Conservation (phyloP, 208 protist genomes). For the Acanthamoeba divionensis region DNA sequence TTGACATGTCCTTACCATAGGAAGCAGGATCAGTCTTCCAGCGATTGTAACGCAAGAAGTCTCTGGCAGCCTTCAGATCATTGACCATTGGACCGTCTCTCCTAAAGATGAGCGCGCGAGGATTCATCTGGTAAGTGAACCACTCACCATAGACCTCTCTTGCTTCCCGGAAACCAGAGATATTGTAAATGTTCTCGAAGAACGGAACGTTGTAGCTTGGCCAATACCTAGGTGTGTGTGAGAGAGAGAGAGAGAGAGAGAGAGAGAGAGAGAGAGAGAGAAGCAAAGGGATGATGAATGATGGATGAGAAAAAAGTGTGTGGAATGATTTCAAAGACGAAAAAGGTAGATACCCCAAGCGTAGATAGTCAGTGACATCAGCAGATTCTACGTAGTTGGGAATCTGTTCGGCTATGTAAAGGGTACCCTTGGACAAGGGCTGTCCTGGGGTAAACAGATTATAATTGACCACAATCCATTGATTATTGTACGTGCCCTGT, state of each 20-base stretch:
- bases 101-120: conserved; percentile 80
- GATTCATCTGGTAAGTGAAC: conserved; percentile 70
- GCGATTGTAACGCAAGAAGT: conserved; percentile 79
- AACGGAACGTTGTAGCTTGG: conserved; percentile 86
- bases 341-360: background rate
- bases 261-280: background rate
- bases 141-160: conserved; percentile 59
- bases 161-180: conserved; percentile 68
- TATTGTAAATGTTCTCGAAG: conserved; percentile 77
- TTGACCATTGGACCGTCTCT: conserved; percentile 66
- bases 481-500: conserved; percentile 90
- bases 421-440: conserved; percentile 55
- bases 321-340: conserved; percentile 44
- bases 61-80: conserved; percentile 65
- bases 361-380: conserved; percentile 77
- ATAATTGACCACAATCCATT: conserved; percentile 88
- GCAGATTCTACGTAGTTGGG: conserved; percentile 70
- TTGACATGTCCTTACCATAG: background rate
- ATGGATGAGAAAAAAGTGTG: background rate
- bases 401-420: conserved; percentile 86
- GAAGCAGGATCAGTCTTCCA: conserved; percentile 76
- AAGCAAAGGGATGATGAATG: background rate
- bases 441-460: conserved; percentile 69
- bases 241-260: background rate
- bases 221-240: conserved; percentile 71